Evolutionary conservation across 345 rosid genomes (phyloP), one percentile per base, ranked within the genome.

Genomic region (Boechera stricta): DNA sequence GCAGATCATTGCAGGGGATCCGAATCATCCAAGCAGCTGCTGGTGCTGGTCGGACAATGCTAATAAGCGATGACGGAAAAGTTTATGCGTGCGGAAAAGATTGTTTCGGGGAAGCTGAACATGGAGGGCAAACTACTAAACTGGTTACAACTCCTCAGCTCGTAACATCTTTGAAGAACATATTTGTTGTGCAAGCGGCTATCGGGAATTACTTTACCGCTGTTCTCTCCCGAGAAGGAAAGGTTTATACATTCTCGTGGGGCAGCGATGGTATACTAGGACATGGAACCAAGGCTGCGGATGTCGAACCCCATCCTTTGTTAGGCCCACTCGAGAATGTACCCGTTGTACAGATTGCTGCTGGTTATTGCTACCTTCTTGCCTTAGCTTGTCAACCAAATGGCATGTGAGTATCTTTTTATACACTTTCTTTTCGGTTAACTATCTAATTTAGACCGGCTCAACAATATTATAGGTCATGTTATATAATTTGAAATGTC

Each of bases 301-400:
- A 92, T 81, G 79, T 88, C 24, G 91, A 89, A 72, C 97, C 98
- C 4, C 93, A 77, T 55, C 97, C 94, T 73, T 78, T 95, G 82
- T 71, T 91, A 82, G 99, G 99, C n/a, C 83, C 91, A 13, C 84
- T 95, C 31, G 98, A 95, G 84, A 95, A 92, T 74, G 79, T 88
- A 58, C 94, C 93, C 0, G 94, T 92, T 35, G 97, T 95, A 48
- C 99, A 95, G 80, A 92, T 95, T 77, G 97, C 98, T 0, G 97
- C 99, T 32, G 99, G 99, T 61, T 92, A 91, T 58, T 95, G 99
- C 83, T 95, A 91, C 80, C 97, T 95, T 63, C 99, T 95, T 79
- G 97, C 96, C 66, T 85, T 95, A 71, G 94, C 98, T 79, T 95
- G 93, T 83, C 93, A 89, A 82, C 98, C 98, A 11, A 85, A 80